phyloP scores from a whole-genome alignment of 768 basidiomycete species.

The Basidioascus undulatus region DNA sequence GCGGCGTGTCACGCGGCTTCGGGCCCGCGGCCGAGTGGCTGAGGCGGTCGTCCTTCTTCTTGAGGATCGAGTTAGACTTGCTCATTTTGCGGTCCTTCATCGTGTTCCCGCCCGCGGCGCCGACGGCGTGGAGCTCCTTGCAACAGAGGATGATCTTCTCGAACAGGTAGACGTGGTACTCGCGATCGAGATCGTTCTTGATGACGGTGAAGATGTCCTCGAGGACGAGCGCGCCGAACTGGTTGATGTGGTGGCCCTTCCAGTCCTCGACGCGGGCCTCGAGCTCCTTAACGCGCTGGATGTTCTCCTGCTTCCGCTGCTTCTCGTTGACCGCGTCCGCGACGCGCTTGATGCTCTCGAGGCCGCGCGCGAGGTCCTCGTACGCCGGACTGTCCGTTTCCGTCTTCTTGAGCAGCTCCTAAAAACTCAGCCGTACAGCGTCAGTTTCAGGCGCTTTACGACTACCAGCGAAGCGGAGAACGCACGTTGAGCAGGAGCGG shows the following conservation, averaged over 20 bases:
- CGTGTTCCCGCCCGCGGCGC: slow-evolving; percentile 21
- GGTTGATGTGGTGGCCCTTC: slow-evolving; percentile 89
- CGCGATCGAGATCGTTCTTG: slow-evolving; percentile 85
- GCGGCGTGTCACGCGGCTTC: slow-evolving; percentile 51
- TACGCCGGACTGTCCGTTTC: slow-evolving; percentile 31
- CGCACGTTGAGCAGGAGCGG: slow-evolving; percentile 57
- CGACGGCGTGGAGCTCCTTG: slow-evolving; percentile 40
- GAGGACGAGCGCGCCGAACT: slow-evolving; percentile 79
- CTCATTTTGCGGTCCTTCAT: slow-evolving; percentile 39
- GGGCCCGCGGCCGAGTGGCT: slow-evolving; percentile 27
- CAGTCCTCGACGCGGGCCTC: slow-evolving; percentile 79
- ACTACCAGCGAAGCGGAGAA: background rate
- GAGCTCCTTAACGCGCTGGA: slow-evolving; percentile 68
- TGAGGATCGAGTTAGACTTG: slow-evolving; percentile 72
- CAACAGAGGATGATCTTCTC: slow-evolving; percentile 98
- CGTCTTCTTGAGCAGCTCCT: slow-evolving; percentile 15
- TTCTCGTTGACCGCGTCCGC: slow-evolving; percentile 91
- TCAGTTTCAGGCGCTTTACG: background rate
- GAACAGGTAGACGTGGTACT: slow-evolving; percentile 96
- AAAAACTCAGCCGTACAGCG: background rate
- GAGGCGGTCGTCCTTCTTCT: slow-evolving; percentile 36
- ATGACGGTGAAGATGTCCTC: slow-evolving; percentile 91
- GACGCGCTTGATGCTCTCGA: slow-evolving; percentile 69
- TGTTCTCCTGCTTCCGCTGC: slow-evolving; percentile 71
- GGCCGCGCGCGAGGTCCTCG: slow-evolving; percentile 61